Percentiles rank a stretch among this genome's conserved stretches.
phyloP scores from a whole-genome alignment of 352 stramenopile genomes.

The Globisporangium splendens region DNA sequence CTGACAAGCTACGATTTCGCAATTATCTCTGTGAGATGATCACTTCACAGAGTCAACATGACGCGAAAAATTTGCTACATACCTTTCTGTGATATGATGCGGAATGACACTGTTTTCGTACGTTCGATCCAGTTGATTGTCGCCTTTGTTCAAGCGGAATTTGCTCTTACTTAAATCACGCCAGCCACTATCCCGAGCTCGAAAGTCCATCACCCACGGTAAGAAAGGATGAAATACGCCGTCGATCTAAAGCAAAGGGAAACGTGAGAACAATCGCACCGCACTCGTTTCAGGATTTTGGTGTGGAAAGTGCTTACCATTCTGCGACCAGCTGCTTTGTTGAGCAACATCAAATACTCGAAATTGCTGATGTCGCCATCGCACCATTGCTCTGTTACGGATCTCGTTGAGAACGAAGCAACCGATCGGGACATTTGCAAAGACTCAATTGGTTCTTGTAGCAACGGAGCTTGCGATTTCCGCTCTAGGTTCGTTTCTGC shows the following conservation, averaged over 20 bases:
- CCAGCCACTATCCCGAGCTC: conserved; percentile 48
- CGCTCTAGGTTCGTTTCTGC: not conserved
- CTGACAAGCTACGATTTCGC: conserved; percentile 57
- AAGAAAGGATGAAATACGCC: conserved; percentile 90
- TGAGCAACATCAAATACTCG: conserved; percentile 93
- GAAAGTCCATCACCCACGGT: conserved; percentile 96
- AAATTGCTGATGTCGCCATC: conserved; percentile 88
- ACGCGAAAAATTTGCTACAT: not conserved
- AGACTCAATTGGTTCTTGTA: not conserved
- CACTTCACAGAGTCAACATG: not conserved
- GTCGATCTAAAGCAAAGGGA: conserved; percentile 37
- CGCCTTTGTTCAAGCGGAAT: conserved; percentile 94
- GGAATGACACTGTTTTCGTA: conserved; percentile 83
- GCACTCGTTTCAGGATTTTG: too few relatives aligned
- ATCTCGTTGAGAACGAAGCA: conserved; percentile 19
- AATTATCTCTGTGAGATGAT: too few relatives aligned
- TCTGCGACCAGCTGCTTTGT: conserved; percentile 84
- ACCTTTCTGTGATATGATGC: conserved; percentile 94
- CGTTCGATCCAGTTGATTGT: conserved; percentile 89
- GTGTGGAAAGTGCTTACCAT: conserved; percentile 31
- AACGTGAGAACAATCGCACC: too few relatives aligned
- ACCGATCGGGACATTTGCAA: conserved; percentile 14
- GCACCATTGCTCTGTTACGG: conserved; percentile 87
- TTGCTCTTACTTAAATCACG: conserved; percentile 91
- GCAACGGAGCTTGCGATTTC: not conserved